phyloP scores from a whole-genome alignment of 805 yeast genomes.

The Spathaspora boniae region DNA sequence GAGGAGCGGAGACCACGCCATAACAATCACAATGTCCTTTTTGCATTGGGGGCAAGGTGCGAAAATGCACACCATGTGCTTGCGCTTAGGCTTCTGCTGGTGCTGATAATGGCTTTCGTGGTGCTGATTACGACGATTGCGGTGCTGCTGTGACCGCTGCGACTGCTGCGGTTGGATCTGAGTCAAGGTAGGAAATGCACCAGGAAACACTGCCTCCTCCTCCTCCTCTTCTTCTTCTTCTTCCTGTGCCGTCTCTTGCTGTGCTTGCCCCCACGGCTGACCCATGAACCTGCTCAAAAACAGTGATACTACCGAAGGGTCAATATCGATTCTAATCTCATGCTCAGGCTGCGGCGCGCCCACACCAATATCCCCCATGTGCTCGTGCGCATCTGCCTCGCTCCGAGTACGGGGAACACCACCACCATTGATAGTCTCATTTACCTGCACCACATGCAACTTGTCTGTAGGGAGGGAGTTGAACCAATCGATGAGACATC shows the following conservation, averaged over 20 bases:
- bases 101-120: too few relatives aligned
- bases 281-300: too few relatives aligned
- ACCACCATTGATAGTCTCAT: not conserved
- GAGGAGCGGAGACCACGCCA: conserved; percentile 26
- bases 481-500: conserved; percentile 41
- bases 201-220: too few relatives aligned
- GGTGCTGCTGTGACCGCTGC: too few relatives aligned
- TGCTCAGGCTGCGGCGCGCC: conserved; percentile 10
- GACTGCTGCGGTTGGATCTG: too few relatives aligned
- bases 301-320: too few relatives aligned
- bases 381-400: not conserved
- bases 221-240: too few relatives aligned
- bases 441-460: conserved; percentile 15
- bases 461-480: conserved; percentile 30
- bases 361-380: conserved; percentile 11
- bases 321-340: conserved; percentile 9
- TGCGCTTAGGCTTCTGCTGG: not conserved
- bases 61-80: conserved; percentile 15
- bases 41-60: conserved; percentile 43
- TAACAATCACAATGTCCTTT: conserved; percentile 27
- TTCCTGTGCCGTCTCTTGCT: too few relatives aligned
- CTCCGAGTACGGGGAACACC: not conserved
- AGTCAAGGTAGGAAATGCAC: too few relatives aligned
- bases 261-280: too few relatives aligned
- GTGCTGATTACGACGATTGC: too few relatives aligned